These are phyloP conservation scores for Allium fistulosum DNA, from an alignment of 106 monocot genomes.

Conservation along the genomic window DNA sequence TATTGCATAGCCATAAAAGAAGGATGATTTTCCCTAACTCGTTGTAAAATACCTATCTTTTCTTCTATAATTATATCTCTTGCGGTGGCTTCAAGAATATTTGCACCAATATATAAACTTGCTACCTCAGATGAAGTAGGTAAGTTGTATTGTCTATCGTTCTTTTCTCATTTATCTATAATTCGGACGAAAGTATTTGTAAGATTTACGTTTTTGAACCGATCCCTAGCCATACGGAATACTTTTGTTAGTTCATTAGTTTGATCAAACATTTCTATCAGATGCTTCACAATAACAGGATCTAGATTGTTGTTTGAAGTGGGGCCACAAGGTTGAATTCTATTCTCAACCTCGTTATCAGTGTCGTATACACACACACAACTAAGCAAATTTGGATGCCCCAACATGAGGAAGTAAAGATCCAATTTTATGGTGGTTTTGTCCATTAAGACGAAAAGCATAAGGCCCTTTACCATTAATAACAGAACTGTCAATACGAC, in stretches of 20 bases:
- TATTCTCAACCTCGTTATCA: background rate
- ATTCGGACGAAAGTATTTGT: background rate
- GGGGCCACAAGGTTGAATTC: background rate
- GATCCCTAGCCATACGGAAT: no score
- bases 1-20: slow-evolving; percentile 8
- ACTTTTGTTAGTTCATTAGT: no score
- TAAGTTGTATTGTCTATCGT: background rate
- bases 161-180: background rate
- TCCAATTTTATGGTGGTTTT: background rate
- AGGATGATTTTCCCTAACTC: background rate
- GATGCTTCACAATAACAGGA: no score
- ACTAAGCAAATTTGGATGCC: background rate
- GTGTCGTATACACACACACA: background rate
- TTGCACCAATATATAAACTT: background rate
- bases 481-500: background rate
- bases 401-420: background rate
- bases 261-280: no score
- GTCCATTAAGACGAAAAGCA: background rate
- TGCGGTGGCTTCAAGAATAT: background rate
- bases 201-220: no score
- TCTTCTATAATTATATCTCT: background rate
- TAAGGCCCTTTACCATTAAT: background rate
- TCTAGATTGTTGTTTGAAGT: no score
- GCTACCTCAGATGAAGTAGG: background rate
- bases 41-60: background rate